These are phyloP conservation scores for Apophysomyces ossiformis DNA, from an alignment of 371 early-diverging fungal genomes.

Conservation along the genomic window DNA sequence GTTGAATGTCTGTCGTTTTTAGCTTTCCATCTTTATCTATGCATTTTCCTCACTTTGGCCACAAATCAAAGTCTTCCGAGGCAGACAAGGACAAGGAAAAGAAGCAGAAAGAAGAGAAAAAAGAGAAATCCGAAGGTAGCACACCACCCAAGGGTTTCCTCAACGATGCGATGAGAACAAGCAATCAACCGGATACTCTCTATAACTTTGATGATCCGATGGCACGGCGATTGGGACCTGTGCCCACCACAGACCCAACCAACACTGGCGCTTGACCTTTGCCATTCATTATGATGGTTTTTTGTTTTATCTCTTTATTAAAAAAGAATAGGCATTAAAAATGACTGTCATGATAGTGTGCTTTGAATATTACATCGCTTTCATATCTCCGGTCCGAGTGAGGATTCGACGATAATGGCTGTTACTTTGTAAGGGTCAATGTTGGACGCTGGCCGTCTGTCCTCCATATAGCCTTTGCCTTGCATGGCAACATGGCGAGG, in stretches of 20 bases:
- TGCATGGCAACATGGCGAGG: conserved; percentile 53
- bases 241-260: conserved; percentile 33
- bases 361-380: neutral
- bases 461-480: conserved; percentile 59
- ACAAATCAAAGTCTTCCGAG: conserved; percentile 2
- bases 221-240: conserved; percentile 37
- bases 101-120: neutral
- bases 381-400: conserved; percentile 23
- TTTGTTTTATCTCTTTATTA: neutral
- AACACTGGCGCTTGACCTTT: conserved; percentile 32
- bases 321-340: neutral
- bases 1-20: conserved; percentile 4
- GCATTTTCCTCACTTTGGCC: conserved; percentile 24
- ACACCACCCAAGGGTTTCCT: conserved; percentile 32
- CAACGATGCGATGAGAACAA: conserved; percentile 34
- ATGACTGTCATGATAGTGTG: neutral
- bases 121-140: neutral
- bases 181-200: conserved; percentile 27
- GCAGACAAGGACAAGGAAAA: conserved; percentile 6
- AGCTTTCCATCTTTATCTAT: conserved; percentile 13
- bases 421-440: conserved; percentile 61
- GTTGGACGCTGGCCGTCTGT: conserved; percentile 58
- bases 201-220: conserved; percentile 37
- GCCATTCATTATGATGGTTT: neutral
- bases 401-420: conserved; percentile 50